Conservation (phyloP, 2,329 filamentous ascomycete species). For the Monilinia fructigena region DNA sequence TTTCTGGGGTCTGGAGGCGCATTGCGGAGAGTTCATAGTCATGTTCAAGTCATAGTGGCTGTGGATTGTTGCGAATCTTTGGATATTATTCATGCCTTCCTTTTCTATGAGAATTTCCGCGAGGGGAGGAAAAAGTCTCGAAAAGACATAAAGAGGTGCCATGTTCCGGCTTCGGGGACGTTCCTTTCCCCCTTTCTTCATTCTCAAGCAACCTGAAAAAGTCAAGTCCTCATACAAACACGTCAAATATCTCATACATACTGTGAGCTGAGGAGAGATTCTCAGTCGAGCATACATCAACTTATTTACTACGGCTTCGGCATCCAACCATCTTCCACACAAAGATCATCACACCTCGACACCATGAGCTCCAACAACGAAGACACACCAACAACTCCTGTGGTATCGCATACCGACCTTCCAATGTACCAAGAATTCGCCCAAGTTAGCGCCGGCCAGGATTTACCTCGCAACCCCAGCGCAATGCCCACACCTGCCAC, state of each 20-base stretch:
- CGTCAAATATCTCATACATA: background rate
- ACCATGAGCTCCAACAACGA: background rate
- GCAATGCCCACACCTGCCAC: background rate
- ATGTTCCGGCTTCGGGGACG: too few relatives aligned
- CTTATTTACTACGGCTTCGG: background rate
- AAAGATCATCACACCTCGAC: background rate
- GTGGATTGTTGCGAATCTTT: too few relatives aligned
- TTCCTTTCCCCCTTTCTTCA: too few relatives aligned
- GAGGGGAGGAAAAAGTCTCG: too few relatives aligned
- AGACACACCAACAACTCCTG: background rate
- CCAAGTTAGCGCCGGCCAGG: background rate
- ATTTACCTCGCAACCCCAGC: background rate
- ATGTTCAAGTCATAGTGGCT: too few relatives aligned
- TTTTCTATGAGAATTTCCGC: too few relatives aligned
- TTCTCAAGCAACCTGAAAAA: too few relatives aligned
- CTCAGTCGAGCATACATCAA: background rate
- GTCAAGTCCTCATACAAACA: background rate
- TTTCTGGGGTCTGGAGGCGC: too few relatives aligned
- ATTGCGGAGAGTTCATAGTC: too few relatives aligned
- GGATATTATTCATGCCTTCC: too few relatives aligned
- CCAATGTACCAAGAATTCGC: background rate
- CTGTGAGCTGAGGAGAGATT: background rate
- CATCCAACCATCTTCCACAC: background rate
- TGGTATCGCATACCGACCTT: background rate
- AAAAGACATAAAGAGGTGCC: too few relatives aligned